Evolutionary conservation across 169 alveolate species (phyloP), one percentile per base, ranked within the genome.

Genomic region (Theileria sp.): DNA sequence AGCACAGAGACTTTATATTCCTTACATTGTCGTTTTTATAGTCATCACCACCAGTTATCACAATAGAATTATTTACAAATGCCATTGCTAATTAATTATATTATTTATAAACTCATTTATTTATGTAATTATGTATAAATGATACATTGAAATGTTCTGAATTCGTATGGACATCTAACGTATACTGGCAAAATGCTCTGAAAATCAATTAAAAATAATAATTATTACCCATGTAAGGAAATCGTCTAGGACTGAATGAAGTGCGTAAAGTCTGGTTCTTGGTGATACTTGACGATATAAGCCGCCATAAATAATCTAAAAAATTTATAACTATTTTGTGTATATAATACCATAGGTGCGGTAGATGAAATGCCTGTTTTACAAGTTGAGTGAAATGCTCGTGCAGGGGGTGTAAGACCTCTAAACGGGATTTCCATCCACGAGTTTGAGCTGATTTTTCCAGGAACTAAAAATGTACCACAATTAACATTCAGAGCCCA

Each of bases 41-140:
- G 15, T 78, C 91, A 19, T 73, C 83, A 10, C 91, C 91, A 7
- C 91, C 91, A 8, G 78, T 74, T 10, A 85, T 79, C 17, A 85
- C 56, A 0, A 85, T 12, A n/a, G 58, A 54, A 32, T 79, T 79
- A 13, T 78, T 77, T 19, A 15, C 17, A 34, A 71, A 77, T 12
- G 74, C 25, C 91, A 85, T 85, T 9, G 87, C 79, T 64, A 64
- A 58, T 58, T n/a, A 15, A 54, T 54, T 54, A 54, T 54, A 6
- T 54, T n/a, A 54, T 54, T 7, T 54, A 54, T 54, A n/a, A n/a
- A 54, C 25, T 54, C 1, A 30, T 23, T 34, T 12, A n/a, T 0
- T 6, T n/a, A n/a, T 25, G 34, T 58, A 58, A 58, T 58, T 3
- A 19, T 32, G 36, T 32, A 5, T 32, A 32, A 32, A 32, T 32